Base-by-base conservation (phyloP, 169 alveolate genomes). In the Cryptosporidium sp. region DNA sequence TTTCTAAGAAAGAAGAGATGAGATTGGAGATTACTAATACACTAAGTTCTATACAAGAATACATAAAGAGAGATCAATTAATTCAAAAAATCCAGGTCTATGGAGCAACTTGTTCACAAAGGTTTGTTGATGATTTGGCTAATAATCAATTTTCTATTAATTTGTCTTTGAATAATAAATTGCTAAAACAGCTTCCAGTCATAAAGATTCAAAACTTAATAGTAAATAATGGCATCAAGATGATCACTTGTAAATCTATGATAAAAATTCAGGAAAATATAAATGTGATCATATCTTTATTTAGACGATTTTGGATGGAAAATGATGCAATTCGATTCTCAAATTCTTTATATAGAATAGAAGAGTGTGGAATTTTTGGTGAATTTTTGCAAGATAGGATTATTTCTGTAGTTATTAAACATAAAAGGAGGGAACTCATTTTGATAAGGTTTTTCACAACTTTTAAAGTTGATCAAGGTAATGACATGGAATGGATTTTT, bases 401-500 rank as follows among this genome's bases (percentile, higher is more conserved):
- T 7, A 70, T 70, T 43, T 50, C 84, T 14, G 31, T 70, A 39
- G 9, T 29, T 12, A 26, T 70, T 18, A 70, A 29, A 43, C 16
- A 48, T 23, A 43, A 69, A n/a, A 8, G 10, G 1, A 45, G 21
- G 4, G 62, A 45, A 5, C 2, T 70, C 5, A 31, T 70, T 9
- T 70, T 70, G 37, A 70, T 70, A 12, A 43, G 62, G 23, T 45
- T 70, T 29, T 70, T 45, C 29, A 70, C 69, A 2, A 70, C 58
- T 18, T 70, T 70, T 4, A 43, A 16, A 3, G 39, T 21, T 26
- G n/a, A 23, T 18, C 10, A 70, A 12, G 3, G 8, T 26, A 50
- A 31, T 26, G 58, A 10, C 12, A 26, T 70, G 39, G 84, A 70
- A 12, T 70, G 84, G 84, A 48, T 23, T 43, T 70, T 70, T 50